Evolutionary conservation across 2,329 filamentous ascomycete genomes (phyloP).

Genomic region (Exophiala sp.): DNA sequence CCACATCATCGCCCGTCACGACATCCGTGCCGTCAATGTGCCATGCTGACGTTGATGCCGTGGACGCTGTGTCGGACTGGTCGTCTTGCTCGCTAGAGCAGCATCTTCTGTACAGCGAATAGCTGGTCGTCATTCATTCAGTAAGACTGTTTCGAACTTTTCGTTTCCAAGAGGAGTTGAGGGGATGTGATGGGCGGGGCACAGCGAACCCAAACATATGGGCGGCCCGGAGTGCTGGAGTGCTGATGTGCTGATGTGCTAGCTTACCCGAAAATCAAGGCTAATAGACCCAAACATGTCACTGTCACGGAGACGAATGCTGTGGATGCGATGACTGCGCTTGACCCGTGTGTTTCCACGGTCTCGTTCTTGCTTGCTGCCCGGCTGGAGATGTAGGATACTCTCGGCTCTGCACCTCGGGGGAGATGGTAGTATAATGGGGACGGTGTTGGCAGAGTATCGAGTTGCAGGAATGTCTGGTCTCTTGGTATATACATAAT

Average conservation of each 20-base stretch:
- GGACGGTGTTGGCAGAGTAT: neutral
- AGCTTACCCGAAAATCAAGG: neutral
- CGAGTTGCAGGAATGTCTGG: neutral
- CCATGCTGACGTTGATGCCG: slow-evolving; percentile 11
- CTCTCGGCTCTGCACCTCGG: no score
- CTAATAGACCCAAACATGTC: slow-evolving; percentile 1
- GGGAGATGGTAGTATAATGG: neutral
- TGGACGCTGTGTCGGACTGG: slow-evolving; percentile 7
- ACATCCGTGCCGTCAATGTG: slow-evolving; percentile 6
- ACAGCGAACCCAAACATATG: no score
- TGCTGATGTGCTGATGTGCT: no score
- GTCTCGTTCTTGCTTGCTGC: neutral
- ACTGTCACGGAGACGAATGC: slow-evolving; percentile 3
- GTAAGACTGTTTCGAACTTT: no score
- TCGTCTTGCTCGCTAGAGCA: slow-evolving; percentile 8
- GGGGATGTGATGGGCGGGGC: no score
- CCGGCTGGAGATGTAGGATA: no score
- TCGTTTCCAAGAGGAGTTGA: no score
- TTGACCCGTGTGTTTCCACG: neutral
- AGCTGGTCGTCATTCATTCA: no score
- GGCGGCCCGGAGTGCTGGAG: no score
- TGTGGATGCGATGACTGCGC: neutral
- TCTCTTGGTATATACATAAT: slow-evolving; percentile 16
- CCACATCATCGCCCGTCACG: neutral
- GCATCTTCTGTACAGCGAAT: slow-evolving; percentile 10